These are phyloP conservation scores for Xerocomus potaroensis DNA, from an alignment of 768 basidiomycete genomes.

Conservation along the genomic window DNA sequence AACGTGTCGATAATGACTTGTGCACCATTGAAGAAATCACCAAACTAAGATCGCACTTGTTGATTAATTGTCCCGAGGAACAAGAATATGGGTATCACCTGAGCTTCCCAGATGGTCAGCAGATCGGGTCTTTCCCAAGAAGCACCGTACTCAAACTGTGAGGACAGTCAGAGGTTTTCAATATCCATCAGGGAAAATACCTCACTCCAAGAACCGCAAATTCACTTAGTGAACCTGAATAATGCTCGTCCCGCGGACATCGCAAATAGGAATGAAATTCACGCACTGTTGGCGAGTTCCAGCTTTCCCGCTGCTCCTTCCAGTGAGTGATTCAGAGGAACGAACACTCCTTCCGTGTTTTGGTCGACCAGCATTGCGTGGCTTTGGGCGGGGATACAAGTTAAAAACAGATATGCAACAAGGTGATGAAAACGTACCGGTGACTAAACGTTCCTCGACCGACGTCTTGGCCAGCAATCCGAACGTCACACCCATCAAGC, in stretches of 20 bases:
- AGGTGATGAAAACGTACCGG: slow-evolving; percentile 34
- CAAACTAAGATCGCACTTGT: slow-evolving; percentile 49
- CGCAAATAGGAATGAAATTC: slow-evolving; percentile 13
- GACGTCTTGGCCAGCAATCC: slow-evolving; percentile 92
- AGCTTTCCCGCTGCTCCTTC: slow-evolving; percentile 55
- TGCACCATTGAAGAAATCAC: slow-evolving; percentile 92
- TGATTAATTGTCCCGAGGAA: not conserved
- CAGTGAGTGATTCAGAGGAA: slow-evolving; percentile 75
- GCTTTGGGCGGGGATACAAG: slow-evolving; percentile 23
- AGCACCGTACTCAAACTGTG: slow-evolving; percentile 83
- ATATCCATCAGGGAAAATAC: slow-evolving; percentile 1
- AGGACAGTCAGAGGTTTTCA: slow-evolving; percentile 1
- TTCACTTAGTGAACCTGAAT: slow-evolving; percentile 78
- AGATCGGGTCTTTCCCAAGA: slow-evolving; percentile 85
- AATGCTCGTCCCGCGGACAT: not conserved
- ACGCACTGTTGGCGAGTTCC: slow-evolving; percentile 81
- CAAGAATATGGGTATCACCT: slow-evolving; percentile 40
- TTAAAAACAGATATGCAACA: not conserved
- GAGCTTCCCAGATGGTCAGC: slow-evolving; percentile 89
- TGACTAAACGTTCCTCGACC: slow-evolving; percentile 90
- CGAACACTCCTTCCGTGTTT: slow-evolving; percentile 69
- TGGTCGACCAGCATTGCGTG: slow-evolving; percentile 95
- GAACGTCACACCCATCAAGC: slow-evolving; percentile 75
- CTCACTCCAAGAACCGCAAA: slow-evolving; percentile 83
- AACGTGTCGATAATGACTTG: slow-evolving; percentile 88